Conservation (phyloP, 2,329 filamentous ascomycete genomes). For the Botrytis porri region DNA sequence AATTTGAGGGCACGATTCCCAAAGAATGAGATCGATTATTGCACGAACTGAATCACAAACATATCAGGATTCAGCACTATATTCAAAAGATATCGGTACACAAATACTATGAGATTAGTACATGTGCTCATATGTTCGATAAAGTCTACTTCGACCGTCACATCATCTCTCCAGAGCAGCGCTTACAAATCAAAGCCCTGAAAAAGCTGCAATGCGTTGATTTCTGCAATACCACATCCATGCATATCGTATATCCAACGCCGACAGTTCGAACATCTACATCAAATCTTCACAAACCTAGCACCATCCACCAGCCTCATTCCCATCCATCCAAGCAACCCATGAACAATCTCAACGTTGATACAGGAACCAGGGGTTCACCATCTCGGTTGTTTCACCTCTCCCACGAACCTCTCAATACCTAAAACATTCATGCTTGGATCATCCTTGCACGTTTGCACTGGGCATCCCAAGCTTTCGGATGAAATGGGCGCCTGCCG, state of each 20-base stretch:
- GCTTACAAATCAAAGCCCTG: background rate
- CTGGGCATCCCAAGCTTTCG: background rate
- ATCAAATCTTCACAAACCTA: background rate
- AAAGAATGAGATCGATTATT: background rate
- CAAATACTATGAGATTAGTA: background rate
- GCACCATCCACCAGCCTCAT: background rate
- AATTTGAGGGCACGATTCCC: no score
- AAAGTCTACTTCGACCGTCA: background rate
- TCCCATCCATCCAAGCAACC: background rate
- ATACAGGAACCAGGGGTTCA: background rate
- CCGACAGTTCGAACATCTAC: background rate
- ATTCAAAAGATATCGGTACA: background rate
- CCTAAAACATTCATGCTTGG: background rate
- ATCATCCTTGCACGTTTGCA: background rate
- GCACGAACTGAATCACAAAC: background rate
- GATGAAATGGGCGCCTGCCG: background rate
- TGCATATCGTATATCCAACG: background rate
- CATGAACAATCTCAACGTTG: background rate
- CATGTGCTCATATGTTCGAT: background rate
- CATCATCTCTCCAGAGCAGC: background rate
- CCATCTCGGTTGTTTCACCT: background rate
- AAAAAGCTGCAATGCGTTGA: background rate
- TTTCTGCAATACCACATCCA: background rate
- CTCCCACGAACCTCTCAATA: background rate
- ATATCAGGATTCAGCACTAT: background rate